These are phyloP conservation scores for Chaetoceros muelleri DNA, from an alignment of 108 stramenopile genomes.

Conservation along the genomic window DNA sequence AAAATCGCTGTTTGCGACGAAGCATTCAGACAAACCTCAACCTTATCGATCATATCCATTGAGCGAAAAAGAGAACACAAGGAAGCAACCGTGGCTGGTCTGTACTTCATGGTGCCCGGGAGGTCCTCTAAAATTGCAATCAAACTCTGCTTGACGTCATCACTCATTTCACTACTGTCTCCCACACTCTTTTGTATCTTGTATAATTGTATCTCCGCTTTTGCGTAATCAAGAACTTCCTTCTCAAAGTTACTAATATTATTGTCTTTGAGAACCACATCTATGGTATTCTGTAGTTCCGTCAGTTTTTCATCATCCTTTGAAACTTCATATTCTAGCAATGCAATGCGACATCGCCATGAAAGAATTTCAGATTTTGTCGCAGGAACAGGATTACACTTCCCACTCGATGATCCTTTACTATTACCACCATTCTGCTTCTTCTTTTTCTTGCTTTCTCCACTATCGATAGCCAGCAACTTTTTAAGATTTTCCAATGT, in stretches of 20 bases:
- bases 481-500: neutral
- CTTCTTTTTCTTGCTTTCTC: neutral
- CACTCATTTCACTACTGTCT: slow-evolving; percentile 2
- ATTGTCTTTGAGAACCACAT: neutral
- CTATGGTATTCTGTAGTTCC: neutral
- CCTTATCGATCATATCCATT: slow-evolving; percentile 10
- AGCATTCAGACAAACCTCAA: slow-evolving; percentile 11
- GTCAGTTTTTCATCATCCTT: neutral
- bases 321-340: neutral
- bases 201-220: neutral
- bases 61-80: slow-evolving; percentile 31
- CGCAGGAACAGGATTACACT: neutral
- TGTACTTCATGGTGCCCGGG: slow-evolving; percentile 31
- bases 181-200: neutral
- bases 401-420: too few relatives aligned
- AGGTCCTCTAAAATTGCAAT: slow-evolving; percentile 43
- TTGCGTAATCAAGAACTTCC: neutral
- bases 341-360: neutral
- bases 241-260: neutral
- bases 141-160: slow-evolving; percentile 4
- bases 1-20: slow-evolving; percentile 12
- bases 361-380: neutral
- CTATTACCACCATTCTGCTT: neutral
- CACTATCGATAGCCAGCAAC: neutral
- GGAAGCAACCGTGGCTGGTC: slow-evolving; percentile 44